phyloP scores from a whole-genome alignment of 108 stramenopile species.

The Nitzschia putrida region DNA sequence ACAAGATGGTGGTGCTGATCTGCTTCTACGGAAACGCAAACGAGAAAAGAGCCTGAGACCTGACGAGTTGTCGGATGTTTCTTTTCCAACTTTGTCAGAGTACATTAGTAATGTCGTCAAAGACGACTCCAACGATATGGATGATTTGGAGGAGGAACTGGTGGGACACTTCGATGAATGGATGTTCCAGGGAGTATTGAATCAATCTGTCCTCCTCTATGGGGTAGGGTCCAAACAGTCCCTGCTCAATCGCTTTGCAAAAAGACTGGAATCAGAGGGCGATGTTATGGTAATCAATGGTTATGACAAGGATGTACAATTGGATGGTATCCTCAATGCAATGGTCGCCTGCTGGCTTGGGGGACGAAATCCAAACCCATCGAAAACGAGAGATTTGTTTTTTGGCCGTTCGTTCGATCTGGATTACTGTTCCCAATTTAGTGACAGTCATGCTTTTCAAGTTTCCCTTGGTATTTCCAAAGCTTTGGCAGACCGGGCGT shows the following conservation, averaged over 20 bases:
- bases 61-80: not conserved
- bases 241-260: conserved; percentile 59
- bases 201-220: conserved; percentile 73
- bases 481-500: conserved; percentile 30
- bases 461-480: conserved; percentile 53
- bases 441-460: conserved; percentile 29
- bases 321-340: conserved; percentile 49
- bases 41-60: conserved; percentile 1
- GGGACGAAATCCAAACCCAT: not conserved
- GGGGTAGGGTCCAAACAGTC: conserved; percentile 72
- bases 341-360: conserved; percentile 53
- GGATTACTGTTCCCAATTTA: conserved; percentile 8
- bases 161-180: conserved; percentile 47
- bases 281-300: conserved; percentile 45
- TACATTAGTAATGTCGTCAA: conserved; percentile 2
- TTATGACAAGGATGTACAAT: conserved; percentile 39
- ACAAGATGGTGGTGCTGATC: conserved; percentile 33
- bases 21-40: conserved; percentile 27
- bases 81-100: conserved; percentile 13
- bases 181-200: conserved; percentile 60
- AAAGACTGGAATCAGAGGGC: conserved; percentile 33
- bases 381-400: not conserved
- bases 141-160: conserved; percentile 13
- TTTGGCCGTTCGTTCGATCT: not conserved
- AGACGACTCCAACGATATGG: conserved; percentile 4